A percentile compares a stretch with the other conserved stretches of the same genome.
Evolutionary conservation across 73 alveolate species (phyloP).

Genomic region (Loxodes magnus): DNA sequence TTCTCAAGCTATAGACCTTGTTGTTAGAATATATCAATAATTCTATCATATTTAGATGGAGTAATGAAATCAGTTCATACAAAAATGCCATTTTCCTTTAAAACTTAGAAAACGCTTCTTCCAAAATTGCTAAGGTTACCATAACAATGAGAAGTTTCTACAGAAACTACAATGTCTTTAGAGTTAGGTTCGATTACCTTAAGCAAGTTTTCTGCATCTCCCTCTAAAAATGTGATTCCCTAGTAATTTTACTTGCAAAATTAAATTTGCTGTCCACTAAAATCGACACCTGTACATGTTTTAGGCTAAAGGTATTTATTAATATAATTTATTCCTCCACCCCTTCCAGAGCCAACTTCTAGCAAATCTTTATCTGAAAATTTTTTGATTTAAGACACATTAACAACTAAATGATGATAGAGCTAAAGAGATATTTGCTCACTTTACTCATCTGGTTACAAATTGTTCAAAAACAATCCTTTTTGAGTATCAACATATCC

Average conservation of each 20-base stretch:
- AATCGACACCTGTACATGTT: slow-evolving; percentile 62
- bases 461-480: slow-evolving; percentile 35
- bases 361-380: slow-evolving; percentile 42
- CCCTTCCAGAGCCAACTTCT: slow-evolving; percentile 87
- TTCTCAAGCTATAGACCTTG: background rate
- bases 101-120: slow-evolving; percentile 24
- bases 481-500: slow-evolving; percentile 63
- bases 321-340: slow-evolving; percentile 74
- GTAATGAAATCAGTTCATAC: slow-evolving; percentile 62
- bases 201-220: slow-evolving; percentile 58
- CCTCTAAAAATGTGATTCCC: slow-evolving; percentile 20
- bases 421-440: slow-evolving; percentile 41
- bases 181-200: slow-evolving; percentile 11
- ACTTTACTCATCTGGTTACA: slow-evolving; percentile 33
- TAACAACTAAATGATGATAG: slow-evolving; percentile 45
- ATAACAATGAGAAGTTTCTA: slow-evolving; percentile 77
- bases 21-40: background rate
- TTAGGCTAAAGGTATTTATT: slow-evolving; percentile 31
- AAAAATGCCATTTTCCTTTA: slow-evolving; percentile 54
- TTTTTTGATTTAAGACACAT: slow-evolving; percentile 15
- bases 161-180: slow-evolving; percentile 50
- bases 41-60: background rate
- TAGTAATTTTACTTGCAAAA: slow-evolving; percentile 29
- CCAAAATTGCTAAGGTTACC: slow-evolving; percentile 49
- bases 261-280: slow-evolving; percentile 33